Conservation (phyloP, 768 basidiomycete genomes). For the Lenzites betulinus region DNA sequence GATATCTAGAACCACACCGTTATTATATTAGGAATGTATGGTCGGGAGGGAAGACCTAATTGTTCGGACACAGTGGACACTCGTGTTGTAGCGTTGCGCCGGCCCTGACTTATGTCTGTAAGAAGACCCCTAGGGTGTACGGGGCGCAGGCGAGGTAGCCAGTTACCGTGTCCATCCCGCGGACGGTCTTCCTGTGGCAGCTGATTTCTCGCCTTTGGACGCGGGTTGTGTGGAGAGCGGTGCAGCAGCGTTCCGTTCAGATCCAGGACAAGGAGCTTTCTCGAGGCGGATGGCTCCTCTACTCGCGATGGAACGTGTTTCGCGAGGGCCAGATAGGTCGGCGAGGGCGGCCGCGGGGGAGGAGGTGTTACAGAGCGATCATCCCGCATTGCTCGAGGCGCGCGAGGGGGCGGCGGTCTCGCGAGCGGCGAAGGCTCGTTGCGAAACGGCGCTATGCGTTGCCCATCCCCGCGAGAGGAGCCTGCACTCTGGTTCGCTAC, state of each 20-base stretch:
- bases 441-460: neutral
- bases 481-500: neutral
- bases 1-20: neutral
- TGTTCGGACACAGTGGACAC: too few species aligned
- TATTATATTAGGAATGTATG: too few species aligned
- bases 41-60: too few species aligned
- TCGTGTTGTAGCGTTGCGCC: too few species aligned
- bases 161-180: conserved; percentile 11
- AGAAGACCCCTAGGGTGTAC: conserved; percentile 60
- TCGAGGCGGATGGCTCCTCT: conserved; percentile 31
- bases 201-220: neutral
- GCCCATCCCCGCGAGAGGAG: neutral
- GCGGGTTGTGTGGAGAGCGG: conserved; percentile 45
- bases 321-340: conserved; percentile 40
- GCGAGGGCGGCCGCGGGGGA: conserved; percentile 33
- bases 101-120: too few species aligned
- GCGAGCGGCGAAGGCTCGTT: neutral
- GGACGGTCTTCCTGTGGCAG: neutral
- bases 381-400: conserved; percentile 1
- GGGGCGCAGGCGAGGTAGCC: conserved; percentile 36
- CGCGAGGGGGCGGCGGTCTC: neutral
- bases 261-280: conserved; percentile 76
- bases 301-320: conserved; percentile 31
- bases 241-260: conserved; percentile 74
- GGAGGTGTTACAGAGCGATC: conserved; percentile 22